Evolutionary conservation across 495 filamentous ascomycete genomes (phyloP).

Genomic region (Evansstolkia leycettana): DNA sequence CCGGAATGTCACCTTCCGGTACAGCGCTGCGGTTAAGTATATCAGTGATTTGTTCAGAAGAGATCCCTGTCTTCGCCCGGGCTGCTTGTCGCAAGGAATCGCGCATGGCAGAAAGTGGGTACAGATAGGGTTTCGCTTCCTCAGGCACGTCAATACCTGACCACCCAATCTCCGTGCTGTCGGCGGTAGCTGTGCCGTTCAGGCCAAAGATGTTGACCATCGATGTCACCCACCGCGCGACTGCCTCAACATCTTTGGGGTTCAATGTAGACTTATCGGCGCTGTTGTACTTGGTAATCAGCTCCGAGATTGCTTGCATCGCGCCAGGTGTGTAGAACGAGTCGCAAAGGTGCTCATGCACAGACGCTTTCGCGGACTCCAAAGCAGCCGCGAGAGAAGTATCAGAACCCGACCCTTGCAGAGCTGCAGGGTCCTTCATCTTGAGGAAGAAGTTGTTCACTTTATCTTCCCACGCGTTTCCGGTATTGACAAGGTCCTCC

Average conservation of each 20-base stretch:
- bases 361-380: constrained; percentile 48
- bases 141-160: constrained; percentile 54
- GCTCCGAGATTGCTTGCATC: constrained; percentile 60
- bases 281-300: constrained; percentile 64
- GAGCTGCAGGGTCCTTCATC: constrained; percentile 28
- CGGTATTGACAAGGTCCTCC: constrained; percentile 60
- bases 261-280: constrained; percentile 46
- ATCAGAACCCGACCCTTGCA: constrained; percentile 26
- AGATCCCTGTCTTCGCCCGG: constrained; percentile 19
- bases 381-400: constrained; percentile 31
- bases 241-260: constrained; percentile 39
- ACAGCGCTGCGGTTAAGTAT: constrained; percentile 13
- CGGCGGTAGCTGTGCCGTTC: constrained; percentile 46
- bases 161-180: constrained; percentile 65
- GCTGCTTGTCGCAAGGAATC: constrained; percentile 54
- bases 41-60: constrained; percentile 18
- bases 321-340: constrained; percentile 79
- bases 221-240: constrained; percentile 70
- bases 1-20: constrained; percentile 12
- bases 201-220: constrained; percentile 81
- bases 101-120: constrained; percentile 50
- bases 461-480: constrained; percentile 67
- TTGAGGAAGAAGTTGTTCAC: constrained; percentile 91
- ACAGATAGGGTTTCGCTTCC: constrained; percentile 50
- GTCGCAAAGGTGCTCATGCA: constrained; percentile 61